phyloP scores from a whole-genome alignment of 2,329 filamentous ascomycete species.

The Endoconidiophora laricicola region DNA sequence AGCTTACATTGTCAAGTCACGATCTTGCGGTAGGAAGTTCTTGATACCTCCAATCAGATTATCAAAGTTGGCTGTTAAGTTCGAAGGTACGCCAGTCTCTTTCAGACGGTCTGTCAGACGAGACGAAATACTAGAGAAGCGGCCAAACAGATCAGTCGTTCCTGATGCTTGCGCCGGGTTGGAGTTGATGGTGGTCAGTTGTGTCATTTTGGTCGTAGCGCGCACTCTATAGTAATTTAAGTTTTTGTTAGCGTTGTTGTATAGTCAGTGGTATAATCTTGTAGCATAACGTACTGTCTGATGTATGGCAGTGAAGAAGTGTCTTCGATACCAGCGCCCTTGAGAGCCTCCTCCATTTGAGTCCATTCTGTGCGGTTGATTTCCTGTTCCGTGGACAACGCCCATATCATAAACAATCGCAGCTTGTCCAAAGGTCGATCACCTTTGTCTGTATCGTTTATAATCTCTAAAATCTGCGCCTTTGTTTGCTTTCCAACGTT shows the following conservation, averaged over 20 bases:
- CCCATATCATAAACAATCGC: conserved; percentile 92
- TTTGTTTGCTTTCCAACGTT: conserved; percentile 84
- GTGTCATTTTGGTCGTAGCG: conserved; percentile 93
- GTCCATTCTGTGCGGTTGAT: conserved; percentile 67
- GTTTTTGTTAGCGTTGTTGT: not conserved
- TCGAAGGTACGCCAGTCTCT: conserved; percentile 62
- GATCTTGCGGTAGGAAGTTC: conserved; percentile 92
- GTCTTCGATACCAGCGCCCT: conserved; percentile 51
- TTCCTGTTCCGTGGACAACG: conserved; percentile 81
- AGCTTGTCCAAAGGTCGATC: conserved; percentile 77
- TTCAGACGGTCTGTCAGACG: conserved; percentile 88
- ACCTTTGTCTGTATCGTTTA: conserved; percentile 69
- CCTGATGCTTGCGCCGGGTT: conserved; percentile 35
- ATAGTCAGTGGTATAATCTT: not conserved
- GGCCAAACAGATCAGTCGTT: conserved; percentile 72
- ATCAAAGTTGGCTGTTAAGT: conserved; percentile 66
- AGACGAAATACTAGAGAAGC: conserved; percentile 81
- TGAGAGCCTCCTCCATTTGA: conserved; percentile 71
- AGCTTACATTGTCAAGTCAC: conserved; percentile 61
- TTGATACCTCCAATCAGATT: conserved; percentile 91
- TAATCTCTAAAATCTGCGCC: conserved; percentile 69
- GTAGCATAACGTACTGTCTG: conserved; percentile 45
- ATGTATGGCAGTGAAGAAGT: conserved; percentile 69
- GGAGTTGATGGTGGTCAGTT: conserved; percentile 78
- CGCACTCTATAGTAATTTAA: conserved; percentile 44